Conservation (phyloP, 768 basidiomycete species). For the Lactarius sp. region DNA sequence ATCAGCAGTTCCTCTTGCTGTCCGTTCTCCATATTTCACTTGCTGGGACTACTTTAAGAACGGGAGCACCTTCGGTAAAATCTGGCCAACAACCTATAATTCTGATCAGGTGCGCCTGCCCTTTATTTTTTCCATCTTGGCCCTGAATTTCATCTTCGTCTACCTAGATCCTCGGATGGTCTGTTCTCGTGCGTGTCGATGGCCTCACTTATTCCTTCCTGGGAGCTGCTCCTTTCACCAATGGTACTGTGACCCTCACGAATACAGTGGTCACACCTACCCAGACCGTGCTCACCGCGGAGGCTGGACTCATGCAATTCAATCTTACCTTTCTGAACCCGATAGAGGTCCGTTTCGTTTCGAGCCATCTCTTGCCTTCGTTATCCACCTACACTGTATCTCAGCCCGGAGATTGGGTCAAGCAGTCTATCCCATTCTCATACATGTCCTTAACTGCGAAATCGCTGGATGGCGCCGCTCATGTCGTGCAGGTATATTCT, state of each 20-base stretch:
- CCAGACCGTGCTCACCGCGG: constrained; percentile 32
- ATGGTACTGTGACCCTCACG: constrained; percentile 24
- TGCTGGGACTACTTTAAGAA: constrained; percentile 23
- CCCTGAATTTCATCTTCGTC: background rate
- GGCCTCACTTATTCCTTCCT: constrained; percentile 23
- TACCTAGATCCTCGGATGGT: constrained; percentile 16
- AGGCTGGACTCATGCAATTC: constrained; percentile 36
- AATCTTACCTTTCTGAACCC: constrained; percentile 39
- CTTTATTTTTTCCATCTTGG: background rate
- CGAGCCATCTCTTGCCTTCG: background rate
- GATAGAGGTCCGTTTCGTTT: constrained; percentile 32
- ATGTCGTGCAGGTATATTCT: constrained; percentile 37
- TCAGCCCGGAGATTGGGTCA: constrained; percentile 36
- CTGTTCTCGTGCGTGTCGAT: constrained; percentile 18
- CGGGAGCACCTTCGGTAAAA: background rate
- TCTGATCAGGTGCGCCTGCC: background rate
- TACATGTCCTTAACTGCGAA: constrained; percentile 34
- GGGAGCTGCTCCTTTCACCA: constrained; percentile 10
- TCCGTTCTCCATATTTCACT: constrained; percentile 30
- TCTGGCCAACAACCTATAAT: constrained; percentile 25
- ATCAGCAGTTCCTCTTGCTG: constrained; percentile 27
- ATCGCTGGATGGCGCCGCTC: constrained; percentile 33
- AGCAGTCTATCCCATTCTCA: constrained; percentile 39
- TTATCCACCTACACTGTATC: background rate
- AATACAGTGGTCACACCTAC: constrained; percentile 35